Conservation (phyloP, 208 protist genomes). For the Crithidia fasciculata region DNA sequence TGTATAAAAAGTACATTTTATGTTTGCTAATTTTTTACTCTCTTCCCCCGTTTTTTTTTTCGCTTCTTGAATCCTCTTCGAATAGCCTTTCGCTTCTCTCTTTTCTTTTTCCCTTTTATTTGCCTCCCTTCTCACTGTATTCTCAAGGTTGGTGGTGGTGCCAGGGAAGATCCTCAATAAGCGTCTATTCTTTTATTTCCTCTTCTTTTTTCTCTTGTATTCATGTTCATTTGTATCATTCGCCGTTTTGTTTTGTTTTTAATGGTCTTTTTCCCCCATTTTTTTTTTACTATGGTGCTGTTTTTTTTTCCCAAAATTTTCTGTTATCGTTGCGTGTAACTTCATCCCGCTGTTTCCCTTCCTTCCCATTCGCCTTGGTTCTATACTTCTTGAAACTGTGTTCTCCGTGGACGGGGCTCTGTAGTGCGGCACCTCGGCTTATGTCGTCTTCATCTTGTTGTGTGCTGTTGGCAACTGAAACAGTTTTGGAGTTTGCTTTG, state of each 20-base stretch:
- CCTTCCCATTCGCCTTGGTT: no score
- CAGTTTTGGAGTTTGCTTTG: no score
- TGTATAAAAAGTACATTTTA: background rate
- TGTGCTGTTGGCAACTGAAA: no score
- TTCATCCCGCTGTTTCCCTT: no score
- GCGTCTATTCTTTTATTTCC: background rate
- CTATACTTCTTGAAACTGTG: no score
- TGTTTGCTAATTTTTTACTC: background rate
- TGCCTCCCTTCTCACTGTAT: background rate
- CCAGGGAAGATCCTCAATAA: no score
- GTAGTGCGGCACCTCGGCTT: no score
- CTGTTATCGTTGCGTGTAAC: no score
- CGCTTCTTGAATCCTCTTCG: background rate
- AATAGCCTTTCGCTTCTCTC: background rate
- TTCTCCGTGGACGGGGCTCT: no score
- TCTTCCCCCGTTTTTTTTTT: background rate
- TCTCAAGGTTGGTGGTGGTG: no score
- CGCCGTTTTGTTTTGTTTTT: background rate
- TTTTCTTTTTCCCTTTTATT: background rate
- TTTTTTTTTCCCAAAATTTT: background rate
- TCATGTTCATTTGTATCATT: background rate
- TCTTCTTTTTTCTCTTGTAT: conserved; percentile 1
- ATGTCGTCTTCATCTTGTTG: no score
- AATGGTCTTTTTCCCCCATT: background rate
- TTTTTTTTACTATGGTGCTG: conserved; percentile 17